Evolutionary conservation across 2,329 filamentous ascomycete genomes (phyloP), one percentile per base, ranked within the genome.

Genomic region (Kalaharituber pfeilii): DNA sequence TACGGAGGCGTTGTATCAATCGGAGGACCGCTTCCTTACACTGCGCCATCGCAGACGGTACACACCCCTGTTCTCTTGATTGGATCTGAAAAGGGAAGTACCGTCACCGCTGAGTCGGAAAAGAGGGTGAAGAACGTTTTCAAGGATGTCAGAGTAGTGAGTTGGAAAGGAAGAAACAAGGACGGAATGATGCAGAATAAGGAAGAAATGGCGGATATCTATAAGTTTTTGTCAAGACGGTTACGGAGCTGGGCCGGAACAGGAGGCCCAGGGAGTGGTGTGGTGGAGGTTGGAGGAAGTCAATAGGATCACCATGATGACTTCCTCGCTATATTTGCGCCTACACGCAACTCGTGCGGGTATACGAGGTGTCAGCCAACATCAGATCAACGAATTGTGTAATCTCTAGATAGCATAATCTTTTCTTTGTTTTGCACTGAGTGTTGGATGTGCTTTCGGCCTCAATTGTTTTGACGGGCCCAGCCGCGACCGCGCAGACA

Each of bases 161-260:
- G 53, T 33, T 57, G 60, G 62, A 42, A 25, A 5, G 59, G 56
- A 22, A 58, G 59, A 54, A 57, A 55, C 25, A 57, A 55, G 11
- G 60, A 62, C 51, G 58, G 57, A 28, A 62, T 62, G 60, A 55
- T 61, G 59, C 53, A 51, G 44, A 61, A 53, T 50, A 49, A 28
- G 15, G 61, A 63, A 20, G 61, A 62, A 51, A 50, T 52, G 36
- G 52, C 33, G 50, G 58, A 59, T 13, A 53, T 61, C 33, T 60
- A 60, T 58, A 54, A 55, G 20, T 64, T 82, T 63, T 76, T 87
- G 63, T 81, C 81, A 0, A 75, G 81, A 51, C 75, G 81, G 63
- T 67, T 91, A 62, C 64, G 69, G 59, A 78, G 75, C 61, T 70
- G 67, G 44, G 71, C 68, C 53, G 75, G 75, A 1, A 45, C 39